Evolutionary conservation across 768 basidiomycete genomes (phyloP).

Genomic region (Amanita muscaria): DNA sequence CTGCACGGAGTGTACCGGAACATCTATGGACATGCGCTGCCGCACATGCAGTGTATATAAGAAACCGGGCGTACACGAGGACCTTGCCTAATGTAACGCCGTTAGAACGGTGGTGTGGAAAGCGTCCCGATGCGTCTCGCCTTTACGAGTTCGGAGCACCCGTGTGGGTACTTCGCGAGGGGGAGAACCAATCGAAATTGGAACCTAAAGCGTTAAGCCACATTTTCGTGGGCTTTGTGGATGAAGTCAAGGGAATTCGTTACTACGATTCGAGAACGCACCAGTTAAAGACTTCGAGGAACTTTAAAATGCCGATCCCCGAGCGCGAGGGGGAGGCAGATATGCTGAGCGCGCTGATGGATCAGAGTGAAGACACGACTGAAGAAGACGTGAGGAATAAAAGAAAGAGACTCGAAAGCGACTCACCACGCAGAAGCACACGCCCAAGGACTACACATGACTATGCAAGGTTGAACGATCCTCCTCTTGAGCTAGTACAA

Average conservation of each 20-base stretch:
- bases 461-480: background rate
- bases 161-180: background rate
- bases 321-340: background rate
- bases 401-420: too few relatives aligned
- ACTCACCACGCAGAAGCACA: background rate
- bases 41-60: constrained; percentile 16
- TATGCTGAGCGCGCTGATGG: too few relatives aligned
- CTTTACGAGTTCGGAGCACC: constrained; percentile 18
- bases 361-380: background rate
- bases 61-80: constrained; percentile 10
- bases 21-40: constrained; percentile 16
- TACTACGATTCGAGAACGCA: background rate
- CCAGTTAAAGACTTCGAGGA: background rate
- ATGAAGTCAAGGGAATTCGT: background rate
- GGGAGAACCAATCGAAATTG: background rate
- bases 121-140: constrained; percentile 19
- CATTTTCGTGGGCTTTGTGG: background rate
- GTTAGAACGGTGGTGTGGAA: constrained; percentile 11
- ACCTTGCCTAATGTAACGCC: constrained; percentile 11
- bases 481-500: background rate
- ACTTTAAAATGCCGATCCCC: background rate
- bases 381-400: too few relatives aligned
- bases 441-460: background rate
- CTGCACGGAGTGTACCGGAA: constrained; percentile 10
- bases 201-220: background rate